Percentiles rank a stretch among this genome's conserved stretches.
Evolutionary conservation across 139 green algal species (phyloP).

Genomic region (Chlamydomonas schloesseri): DNA sequence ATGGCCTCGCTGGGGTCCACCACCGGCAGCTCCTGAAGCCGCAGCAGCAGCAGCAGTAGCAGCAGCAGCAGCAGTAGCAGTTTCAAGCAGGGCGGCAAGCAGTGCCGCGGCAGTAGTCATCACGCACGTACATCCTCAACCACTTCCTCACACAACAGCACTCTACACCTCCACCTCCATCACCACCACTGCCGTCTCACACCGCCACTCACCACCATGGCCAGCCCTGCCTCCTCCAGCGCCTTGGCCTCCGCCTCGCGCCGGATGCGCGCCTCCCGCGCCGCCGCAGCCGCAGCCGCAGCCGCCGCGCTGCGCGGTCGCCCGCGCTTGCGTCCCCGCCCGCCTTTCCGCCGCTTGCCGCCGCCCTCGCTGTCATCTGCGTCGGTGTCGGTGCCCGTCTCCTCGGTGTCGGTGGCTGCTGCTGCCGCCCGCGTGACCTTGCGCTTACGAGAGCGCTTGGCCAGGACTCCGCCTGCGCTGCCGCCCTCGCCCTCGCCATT

Average conservation of each 20-base stretch:
- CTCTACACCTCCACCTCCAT: too few relatives aligned
- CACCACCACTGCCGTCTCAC: too few relatives aligned
- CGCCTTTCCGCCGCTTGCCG: not conserved
- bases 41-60: not conserved
- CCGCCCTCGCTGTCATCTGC: not conserved
- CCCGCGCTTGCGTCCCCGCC: not conserved
- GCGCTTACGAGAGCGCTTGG: not conserved
- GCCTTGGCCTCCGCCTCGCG: not conserved
- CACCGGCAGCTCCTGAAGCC: not conserved
- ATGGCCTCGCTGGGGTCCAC: slow-evolving; percentile 30
- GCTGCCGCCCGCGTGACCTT: too few relatives aligned
- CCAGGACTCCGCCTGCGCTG: not conserved
- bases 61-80: too few relatives aligned
- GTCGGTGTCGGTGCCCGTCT: too few relatives aligned
- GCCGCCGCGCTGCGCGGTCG: too few relatives aligned
- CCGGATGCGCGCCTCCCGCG: not conserved
- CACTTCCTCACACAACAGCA: too few relatives aligned
- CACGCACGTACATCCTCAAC: too few relatives aligned
- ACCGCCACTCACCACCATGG: slow-evolving; percentile 1
- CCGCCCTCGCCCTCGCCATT: too few relatives aligned
- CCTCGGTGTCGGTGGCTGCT: too few relatives aligned
- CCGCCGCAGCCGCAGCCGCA: not conserved
- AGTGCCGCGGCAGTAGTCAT: too few relatives aligned
- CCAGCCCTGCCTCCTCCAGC: slow-evolving; percentile 16
- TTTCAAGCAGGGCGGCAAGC: not conserved